phyloP scores from a whole-genome alignment of 176 grass and related monocot genomes.

The Avena insularis region DNA sequence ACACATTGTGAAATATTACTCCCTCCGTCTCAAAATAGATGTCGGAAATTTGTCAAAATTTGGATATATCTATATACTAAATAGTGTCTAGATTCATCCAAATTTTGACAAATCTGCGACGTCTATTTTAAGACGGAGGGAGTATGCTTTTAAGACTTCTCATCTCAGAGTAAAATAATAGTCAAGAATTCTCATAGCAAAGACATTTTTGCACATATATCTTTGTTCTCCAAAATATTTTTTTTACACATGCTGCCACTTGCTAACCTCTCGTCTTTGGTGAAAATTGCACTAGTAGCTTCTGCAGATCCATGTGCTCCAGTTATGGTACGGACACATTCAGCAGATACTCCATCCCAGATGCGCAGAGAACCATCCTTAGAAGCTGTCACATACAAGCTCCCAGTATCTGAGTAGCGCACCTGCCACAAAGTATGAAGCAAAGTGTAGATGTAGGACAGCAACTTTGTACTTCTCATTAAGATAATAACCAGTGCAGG shows the following conservation, averaged over 20 bases:
- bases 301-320: constrained; percentile 81
- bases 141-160: background rate
- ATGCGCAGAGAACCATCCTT: constrained; percentile 90
- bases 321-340: constrained; percentile 83
- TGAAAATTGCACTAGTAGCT: constrained; percentile 87
- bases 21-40: too few species aligned
- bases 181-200: background rate
- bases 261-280: constrained; percentile 84
- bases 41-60: too few species aligned
- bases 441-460: background rate
- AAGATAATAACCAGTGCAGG: constrained; percentile 16
- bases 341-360: constrained; percentile 88
- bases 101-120: too few species aligned
- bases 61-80: too few species aligned
- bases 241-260: background rate
- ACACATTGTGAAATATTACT: constrained; percentile 1
- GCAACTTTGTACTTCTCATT: constrained; percentile 23
- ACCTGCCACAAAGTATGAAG: constrained; percentile 59
- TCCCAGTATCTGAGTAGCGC: constrained; percentile 79
- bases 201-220: constrained; percentile 31
- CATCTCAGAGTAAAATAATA: background rate
- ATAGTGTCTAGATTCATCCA: too few species aligned
- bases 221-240: constrained; percentile 17
- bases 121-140: too few species aligned
- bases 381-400: constrained; percentile 87